These are phyloP conservation scores for Verticillium longisporum DNA, from an alignment of 2,329 filamentous ascomycete species.

Conservation along the genomic window DNA sequence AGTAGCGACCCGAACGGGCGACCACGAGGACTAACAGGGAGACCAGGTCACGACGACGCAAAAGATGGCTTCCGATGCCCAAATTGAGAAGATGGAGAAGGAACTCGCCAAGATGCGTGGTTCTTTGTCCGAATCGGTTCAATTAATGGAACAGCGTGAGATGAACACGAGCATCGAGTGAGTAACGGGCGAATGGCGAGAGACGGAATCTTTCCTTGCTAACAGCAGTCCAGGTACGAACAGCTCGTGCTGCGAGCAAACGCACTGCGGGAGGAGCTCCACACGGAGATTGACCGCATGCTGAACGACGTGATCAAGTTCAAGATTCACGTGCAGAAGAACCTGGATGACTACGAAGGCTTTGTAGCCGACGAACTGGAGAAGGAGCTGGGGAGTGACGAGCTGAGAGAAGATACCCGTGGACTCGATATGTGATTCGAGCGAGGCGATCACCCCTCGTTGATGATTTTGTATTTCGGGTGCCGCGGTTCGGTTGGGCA, in stretches of 20 bases:
- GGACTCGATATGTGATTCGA: conserved; percentile 34
- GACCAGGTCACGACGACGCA: conserved; percentile 64
- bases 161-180: conserved; percentile 96
- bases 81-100: conserved; percentile 99
- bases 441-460: background rate
- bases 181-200: conserved; percentile 22
- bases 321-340: conserved; percentile 94
- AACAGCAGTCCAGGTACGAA: conserved; percentile 60
- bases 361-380: conserved; percentile 94
- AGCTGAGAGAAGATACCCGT: conserved; percentile 46
- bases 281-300: conserved; percentile 93
- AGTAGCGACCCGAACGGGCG: background rate
- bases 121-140: conserved; percentile 75
- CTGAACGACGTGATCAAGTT: conserved; percentile 97
- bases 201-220: background rate
- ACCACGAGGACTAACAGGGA: background rate
- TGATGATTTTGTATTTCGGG: background rate
- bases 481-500: background rate
- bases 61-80: conserved; percentile 80
- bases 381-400: conserved; percentile 66
- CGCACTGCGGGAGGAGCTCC: conserved; percentile 87
- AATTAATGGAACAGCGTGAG: conserved; percentile 88
- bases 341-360: conserved; percentile 85
- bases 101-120: conserved; percentile 90
- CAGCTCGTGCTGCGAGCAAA: conserved; percentile 82